These are phyloP conservation scores for Nematodospora valgi DNA, from an alignment of 805 yeast genomes.

Conservation along the genomic window DNA sequence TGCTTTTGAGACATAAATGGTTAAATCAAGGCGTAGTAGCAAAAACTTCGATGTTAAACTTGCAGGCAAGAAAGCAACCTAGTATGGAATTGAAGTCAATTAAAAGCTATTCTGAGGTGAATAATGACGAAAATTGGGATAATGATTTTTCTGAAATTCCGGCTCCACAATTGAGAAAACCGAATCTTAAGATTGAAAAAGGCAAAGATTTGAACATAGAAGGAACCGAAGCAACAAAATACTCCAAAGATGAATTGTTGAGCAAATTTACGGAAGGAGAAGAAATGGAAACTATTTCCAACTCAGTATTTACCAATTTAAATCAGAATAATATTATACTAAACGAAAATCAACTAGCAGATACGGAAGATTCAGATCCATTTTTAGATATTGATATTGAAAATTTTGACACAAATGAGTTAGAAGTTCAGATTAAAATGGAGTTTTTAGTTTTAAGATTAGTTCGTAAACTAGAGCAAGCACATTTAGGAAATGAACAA, in stretches of 20 bases:
- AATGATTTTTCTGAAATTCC: conserved; percentile 23
- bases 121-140: conserved; percentile 34
- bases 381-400: conserved; percentile 36
- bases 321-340: not conserved
- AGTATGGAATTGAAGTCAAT: conserved; percentile 19
- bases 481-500: conserved; percentile 29
- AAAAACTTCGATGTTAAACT: conserved; percentile 2
- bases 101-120: conserved; percentile 22
- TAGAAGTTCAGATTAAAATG: conserved; percentile 39
- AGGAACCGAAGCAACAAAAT: conserved; percentile 5
- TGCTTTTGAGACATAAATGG: conserved; percentile 64
- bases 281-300: not conserved
- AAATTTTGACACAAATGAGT: conserved; percentile 38
- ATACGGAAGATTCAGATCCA: conserved; percentile 30
- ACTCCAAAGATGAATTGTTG: conserved; percentile 27
- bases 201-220: conserved; percentile 1
- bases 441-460: conserved; percentile 33
- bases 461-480: conserved; percentile 26
- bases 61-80: conserved; percentile 7
- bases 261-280: conserved; percentile 27
- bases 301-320: not conserved
- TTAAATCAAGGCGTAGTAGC: conserved; percentile 20
- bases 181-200: conserved; percentile 5
- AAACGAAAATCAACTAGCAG: not conserved
- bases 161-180: not conserved